Evolutionary conservation across 257 asterid species (phyloP).

Genomic region (Rauvolfia tetraphylla): DNA sequence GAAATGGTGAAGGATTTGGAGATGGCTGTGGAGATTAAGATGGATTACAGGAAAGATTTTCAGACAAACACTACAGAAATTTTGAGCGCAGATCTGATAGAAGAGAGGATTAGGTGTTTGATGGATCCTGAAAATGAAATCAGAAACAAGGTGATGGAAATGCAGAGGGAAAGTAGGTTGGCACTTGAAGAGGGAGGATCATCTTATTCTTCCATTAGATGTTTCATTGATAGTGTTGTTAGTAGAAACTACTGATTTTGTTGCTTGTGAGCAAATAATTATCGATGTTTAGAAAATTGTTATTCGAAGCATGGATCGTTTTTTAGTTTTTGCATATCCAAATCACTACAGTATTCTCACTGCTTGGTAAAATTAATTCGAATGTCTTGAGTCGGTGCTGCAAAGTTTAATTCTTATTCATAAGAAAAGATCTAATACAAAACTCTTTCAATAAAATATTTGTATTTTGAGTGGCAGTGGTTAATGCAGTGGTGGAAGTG

Average conservation of each 20-base stretch:
- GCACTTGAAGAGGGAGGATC: slow-evolving; percentile 8
- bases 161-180: slow-evolving; percentile 5
- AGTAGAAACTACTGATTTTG: not conserved
- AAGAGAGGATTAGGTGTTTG: not conserved
- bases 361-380: too few species aligned
- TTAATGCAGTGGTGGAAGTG: too few species aligned
- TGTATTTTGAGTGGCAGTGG: too few species aligned
- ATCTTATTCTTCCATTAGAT: not conserved
- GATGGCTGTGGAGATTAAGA: too few species aligned
- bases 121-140: slow-evolving; percentile 8
- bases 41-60: not conserved
- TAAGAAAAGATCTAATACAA: too few species aligned
- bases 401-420: too few species aligned
- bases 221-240: not conserved
- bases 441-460: too few species aligned
- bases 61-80: not conserved
- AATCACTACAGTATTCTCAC: too few species aligned
- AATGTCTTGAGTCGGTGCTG: too few species aligned
- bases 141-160: slow-evolving; percentile 6
- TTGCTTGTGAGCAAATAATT: not conserved
- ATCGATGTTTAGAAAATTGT: not conserved
- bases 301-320: too few species aligned
- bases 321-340: too few species aligned
- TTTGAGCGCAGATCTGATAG: slow-evolving; percentile 2
- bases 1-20: slow-evolving; percentile 5